These are phyloP conservation scores for Rutstroemia sp. DNA, from an alignment of 2,329 filamentous ascomycete species.

Conservation along the genomic window DNA sequence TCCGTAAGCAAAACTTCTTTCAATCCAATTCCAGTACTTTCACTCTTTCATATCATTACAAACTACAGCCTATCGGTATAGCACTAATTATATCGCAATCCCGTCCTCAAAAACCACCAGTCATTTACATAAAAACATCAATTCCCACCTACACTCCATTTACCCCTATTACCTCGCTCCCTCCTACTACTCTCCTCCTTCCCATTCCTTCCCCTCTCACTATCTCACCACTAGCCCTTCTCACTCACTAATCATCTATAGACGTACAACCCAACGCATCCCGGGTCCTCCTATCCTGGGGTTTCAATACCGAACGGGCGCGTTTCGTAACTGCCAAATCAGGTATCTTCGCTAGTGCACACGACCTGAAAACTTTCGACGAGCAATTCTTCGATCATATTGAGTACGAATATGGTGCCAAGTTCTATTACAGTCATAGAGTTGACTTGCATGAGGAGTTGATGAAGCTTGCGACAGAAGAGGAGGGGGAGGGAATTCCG, in stretches of 20 bases:
- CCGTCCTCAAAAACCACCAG: no score
- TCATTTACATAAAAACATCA: no score
- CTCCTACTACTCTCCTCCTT: no score
- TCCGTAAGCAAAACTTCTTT: conserved; percentile 29
- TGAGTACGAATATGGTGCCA: conserved; percentile 26
- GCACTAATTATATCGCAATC: no score
- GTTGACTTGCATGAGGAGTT: conserved; percentile 47
- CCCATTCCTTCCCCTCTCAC: no score
- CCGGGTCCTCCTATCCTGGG: conserved; percentile 43
- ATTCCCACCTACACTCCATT: no score
- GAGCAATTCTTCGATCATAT: conserved; percentile 13
- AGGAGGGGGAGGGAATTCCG: conserved; percentile 32
- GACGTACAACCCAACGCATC: conserved; percentile 54
- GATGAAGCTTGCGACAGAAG: conserved; percentile 38
- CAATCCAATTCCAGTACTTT: background rate
- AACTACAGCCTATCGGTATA: no score
- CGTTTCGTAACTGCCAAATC: conserved; percentile 28
- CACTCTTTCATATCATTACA: no score
- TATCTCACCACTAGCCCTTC: background rate
- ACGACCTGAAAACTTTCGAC: conserved; percentile 12
- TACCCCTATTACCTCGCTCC: no score
- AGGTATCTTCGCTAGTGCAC: conserved; percentile 32
- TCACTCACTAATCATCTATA: background rate
- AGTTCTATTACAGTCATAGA: conserved; percentile 47
- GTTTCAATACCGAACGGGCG: conserved; percentile 34